phyloP scores from a whole-genome alignment of 192 early-diverging fungal species.

The Gigaspora rosea region DNA sequence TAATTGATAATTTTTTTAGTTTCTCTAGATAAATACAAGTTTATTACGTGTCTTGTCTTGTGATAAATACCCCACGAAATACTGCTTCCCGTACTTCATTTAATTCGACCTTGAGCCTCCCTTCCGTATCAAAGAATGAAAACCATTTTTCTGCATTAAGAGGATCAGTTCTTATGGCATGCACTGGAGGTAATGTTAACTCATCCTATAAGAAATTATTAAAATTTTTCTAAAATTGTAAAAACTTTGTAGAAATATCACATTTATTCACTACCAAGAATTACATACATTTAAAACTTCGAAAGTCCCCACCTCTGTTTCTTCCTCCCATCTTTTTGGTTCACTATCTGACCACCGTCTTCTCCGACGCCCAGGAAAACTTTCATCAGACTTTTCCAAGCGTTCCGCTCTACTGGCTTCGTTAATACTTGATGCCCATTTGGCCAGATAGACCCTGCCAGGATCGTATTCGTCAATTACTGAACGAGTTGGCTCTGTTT shows the following conservation, averaged over 20 bases:
- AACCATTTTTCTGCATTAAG: conserved; percentile 71
- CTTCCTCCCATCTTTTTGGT: conserved; percentile 40
- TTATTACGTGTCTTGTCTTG: neutral
- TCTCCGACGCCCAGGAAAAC: conserved; percentile 29
- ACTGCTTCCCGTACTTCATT: conserved; percentile 58
- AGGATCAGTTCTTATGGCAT: conserved; percentile 52
- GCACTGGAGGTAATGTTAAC: conserved; percentile 46
- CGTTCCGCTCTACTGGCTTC: neutral
- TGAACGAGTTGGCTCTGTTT: conserved; percentile 56
- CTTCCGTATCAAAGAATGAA: conserved; percentile 63
- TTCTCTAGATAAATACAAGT: neutral
- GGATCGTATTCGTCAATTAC: conserved; percentile 79
- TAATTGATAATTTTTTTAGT: conserved; percentile 1
- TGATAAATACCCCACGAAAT: conserved; percentile 55
- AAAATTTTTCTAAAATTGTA: neutral
- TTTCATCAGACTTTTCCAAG: conserved; percentile 34
- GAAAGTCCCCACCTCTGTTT: conserved; percentile 46
- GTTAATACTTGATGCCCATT: conserved; percentile 57
- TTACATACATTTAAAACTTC: conserved; percentile 45
- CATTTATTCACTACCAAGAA: neutral
- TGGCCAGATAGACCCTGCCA: conserved; percentile 74
- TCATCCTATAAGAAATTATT: conserved; percentile 36
- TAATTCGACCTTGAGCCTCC: conserved; percentile 50
- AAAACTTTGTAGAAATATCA: neutral
- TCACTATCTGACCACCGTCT: conserved; percentile 9